Evolutionary conservation across 1,139 yeast species (phyloP).

Genomic region (Magnusiomyces fungicola): DNA sequence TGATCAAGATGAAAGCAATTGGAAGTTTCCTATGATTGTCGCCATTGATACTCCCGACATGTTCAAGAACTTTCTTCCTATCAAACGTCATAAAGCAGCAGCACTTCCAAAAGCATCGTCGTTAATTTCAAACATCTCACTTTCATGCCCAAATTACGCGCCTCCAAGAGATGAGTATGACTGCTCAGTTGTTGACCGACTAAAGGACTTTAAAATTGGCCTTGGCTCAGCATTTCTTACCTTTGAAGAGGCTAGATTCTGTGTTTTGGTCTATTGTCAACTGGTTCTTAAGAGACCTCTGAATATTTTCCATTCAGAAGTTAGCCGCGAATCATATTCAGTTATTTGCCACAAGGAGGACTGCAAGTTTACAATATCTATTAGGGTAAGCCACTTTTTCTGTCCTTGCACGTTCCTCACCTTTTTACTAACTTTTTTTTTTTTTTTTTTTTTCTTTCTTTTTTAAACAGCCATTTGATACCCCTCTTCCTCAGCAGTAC

Average conservation of each 20-base stretch:
- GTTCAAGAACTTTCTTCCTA: not conserved
- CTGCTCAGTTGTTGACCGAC: not conserved
- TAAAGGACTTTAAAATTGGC: not conserved
- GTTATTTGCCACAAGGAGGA: not conserved
- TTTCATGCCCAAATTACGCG: conserved; percentile 1
- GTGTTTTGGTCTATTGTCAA: conserved; percentile 1
- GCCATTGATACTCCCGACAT: not conserved
- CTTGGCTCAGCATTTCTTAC: conserved; percentile 1
- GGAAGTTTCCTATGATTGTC: not conserved
- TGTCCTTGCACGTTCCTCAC: no score
- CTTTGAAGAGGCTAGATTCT: conserved; percentile 5
- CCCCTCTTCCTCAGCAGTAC: conserved; percentile 3
- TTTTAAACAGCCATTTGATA: not conserved
- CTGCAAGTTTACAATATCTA: not conserved
- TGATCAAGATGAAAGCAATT: not conserved
- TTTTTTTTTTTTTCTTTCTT: not conserved
- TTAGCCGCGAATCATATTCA: not conserved
- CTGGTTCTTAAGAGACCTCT: not conserved
- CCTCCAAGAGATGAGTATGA: not conserved
- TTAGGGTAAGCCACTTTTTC: not conserved
- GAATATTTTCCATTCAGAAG: conserved; percentile 1
- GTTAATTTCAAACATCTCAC: not conserved
- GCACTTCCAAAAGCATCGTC: not conserved
- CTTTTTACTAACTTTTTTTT: no score
- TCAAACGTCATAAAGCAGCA: not conserved